Evolutionary conservation across 164 flowering plant species (phyloP).

Genomic region (Berberis vulgaris): DNA sequence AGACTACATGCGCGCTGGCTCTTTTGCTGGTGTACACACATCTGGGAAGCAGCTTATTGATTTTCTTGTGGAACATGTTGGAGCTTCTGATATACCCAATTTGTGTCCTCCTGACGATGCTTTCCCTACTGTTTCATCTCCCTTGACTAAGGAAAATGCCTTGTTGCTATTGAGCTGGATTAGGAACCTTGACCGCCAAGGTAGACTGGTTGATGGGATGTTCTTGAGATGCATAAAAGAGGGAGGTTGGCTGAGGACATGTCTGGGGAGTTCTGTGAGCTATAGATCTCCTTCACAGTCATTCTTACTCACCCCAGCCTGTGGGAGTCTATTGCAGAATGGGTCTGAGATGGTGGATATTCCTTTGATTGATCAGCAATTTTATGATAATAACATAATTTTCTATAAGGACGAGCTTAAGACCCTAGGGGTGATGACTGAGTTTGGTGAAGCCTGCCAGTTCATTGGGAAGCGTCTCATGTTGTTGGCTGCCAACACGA

Average conservation of each 20-base stretch:
- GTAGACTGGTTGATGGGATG: conserved; percentile 17
- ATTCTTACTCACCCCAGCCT: conserved; percentile 27
- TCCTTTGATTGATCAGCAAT: conserved; percentile 40
- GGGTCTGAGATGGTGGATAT: conserved; percentile 53
- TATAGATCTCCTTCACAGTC: conserved; percentile 45
- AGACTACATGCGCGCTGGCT: conserved; percentile 29
- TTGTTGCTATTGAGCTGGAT: conserved; percentile 40
- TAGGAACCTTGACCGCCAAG: conserved; percentile 11
- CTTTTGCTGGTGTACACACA: conserved; percentile 28
- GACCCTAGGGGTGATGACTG: conserved; percentile 47
- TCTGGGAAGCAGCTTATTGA: conserved; percentile 16
- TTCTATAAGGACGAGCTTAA: conserved; percentile 38
- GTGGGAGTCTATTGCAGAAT: conserved; percentile 35
- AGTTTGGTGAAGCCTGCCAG: conserved; percentile 36
- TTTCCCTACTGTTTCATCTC: conserved; percentile 31
- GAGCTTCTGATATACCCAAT: conserved; percentile 53
- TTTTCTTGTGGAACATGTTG: conserved; percentile 25
- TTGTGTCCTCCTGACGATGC: conserved; percentile 43
- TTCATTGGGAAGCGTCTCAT: conserved; percentile 53
- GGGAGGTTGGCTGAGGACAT: conserved; percentile 49
- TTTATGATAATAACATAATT: conserved; percentile 28
- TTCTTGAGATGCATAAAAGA: conserved; percentile 37
- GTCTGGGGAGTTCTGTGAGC: conserved; percentile 22
- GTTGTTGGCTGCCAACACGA: conserved; percentile 29
- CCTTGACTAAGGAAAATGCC: conserved; percentile 44